phyloP scores from a whole-genome alignment of 2,329 filamentous ascomycete genomes.

The Sporothrix pallida region DNA sequence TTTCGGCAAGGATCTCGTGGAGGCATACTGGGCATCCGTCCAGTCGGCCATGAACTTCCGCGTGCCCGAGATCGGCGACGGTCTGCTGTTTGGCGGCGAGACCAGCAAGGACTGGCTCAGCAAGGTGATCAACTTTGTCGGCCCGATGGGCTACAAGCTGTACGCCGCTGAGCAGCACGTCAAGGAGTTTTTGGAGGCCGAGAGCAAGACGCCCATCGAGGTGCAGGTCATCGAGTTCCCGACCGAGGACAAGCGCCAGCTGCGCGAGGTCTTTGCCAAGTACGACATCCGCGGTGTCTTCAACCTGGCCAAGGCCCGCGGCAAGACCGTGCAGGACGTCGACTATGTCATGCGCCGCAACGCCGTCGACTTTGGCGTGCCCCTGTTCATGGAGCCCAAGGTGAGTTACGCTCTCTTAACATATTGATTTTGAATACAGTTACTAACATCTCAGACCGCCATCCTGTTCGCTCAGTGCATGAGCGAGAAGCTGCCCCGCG shows the following conservation, averaged over 20 bases:
- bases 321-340: conserved; percentile 83
- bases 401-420: conserved; percentile 53
- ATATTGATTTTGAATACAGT: neutral
- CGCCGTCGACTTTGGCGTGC: conserved; percentile 96
- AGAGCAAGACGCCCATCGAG: conserved; percentile 64
- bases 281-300: conserved; percentile 96
- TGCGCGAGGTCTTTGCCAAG: conserved; percentile 95
- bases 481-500: conserved; percentile 90
- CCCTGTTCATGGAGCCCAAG: conserved; percentile 98
- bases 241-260: conserved; percentile 90
- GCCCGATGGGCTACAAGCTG: conserved; percentile 92
- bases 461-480: conserved; percentile 96
- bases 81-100: conserved; percentile 92
- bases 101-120: conserved; percentile 67
- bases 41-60: conserved; percentile 99
- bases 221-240: conserved; percentile 97
- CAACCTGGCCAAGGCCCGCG: conserved; percentile 85
- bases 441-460: conserved; percentile 69
- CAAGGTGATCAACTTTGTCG: conserved; percentile 79
- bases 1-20: conserved; percentile 93
- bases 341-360: conserved; percentile 99
- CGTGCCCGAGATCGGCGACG: conserved; percentile 90
- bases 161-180: conserved; percentile 82
- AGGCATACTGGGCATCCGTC: conserved; percentile 96
- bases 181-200: conserved; percentile 80